Percentiles rank a stretch among this genome's conserved stretches.
phyloP scores from a whole-genome alignment of 2,329 filamentous ascomycete species.

The Stagonosporopsis tanaceti region DNA sequence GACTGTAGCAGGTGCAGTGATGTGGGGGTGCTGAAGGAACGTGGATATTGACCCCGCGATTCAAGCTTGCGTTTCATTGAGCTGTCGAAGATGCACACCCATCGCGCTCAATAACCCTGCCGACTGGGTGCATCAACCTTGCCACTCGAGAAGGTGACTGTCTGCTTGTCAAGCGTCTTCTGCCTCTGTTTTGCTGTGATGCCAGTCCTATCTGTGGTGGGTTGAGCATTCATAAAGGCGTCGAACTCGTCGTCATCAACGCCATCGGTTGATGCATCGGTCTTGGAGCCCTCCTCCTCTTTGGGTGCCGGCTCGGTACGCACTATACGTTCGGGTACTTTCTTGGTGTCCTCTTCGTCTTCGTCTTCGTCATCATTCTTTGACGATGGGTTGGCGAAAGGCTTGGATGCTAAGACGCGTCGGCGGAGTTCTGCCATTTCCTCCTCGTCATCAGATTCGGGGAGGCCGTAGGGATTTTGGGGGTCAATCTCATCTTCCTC shows the following conservation, averaged over 20 bases:
- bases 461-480: conserved; percentile 76
- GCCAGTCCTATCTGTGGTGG: conserved; percentile 85
- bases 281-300: conserved; percentile 65
- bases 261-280: conserved; percentile 71
- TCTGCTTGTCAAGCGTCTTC: conserved; percentile 52
- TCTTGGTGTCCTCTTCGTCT: conserved; percentile 55
- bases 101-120: conserved; percentile 13
- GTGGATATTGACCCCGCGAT: background rate
- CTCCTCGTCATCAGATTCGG: conserved; percentile 77
- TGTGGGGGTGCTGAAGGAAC: background rate
- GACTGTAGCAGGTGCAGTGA: background rate
- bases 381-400: conserved; percentile 72
- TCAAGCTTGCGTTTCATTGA: background rate
- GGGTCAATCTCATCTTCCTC: conserved; percentile 57
- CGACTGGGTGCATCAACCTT: conserved; percentile 36
- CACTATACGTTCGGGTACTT: conserved; percentile 67
- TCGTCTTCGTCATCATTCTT: conserved; percentile 29
- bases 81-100: background rate
- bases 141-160: conserved; percentile 45
- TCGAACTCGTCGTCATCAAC: conserved; percentile 82
- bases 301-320: conserved; percentile 57
- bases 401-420: conserved; percentile 89
- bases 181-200: conserved; percentile 67
- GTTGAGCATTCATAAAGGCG: conserved; percentile 89
- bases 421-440: conserved; percentile 92